A percentile compares a stretch with the other conserved stretches of the same genome.
Evolutionary conservation across 768 basidiomycete species (phyloP).

Genomic region (Paxillus involutus): DNA sequence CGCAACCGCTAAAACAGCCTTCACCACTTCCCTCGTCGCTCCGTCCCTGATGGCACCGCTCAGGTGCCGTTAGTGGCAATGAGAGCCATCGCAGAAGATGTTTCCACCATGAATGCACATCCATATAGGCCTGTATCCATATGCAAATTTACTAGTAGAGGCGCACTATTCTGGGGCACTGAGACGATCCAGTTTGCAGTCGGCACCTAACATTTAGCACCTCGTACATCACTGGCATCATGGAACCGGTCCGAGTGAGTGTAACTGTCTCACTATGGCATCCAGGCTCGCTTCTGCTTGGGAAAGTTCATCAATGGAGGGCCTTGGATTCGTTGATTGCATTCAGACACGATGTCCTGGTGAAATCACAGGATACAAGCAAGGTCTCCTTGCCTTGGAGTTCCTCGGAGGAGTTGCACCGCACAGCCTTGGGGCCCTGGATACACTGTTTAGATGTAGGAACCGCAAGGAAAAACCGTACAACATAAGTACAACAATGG

Average conservation of each 20-base stretch:
- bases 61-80: constrained; percentile 59
- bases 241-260: constrained; percentile 34
- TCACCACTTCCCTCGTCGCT: constrained; percentile 56
- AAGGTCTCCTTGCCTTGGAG: constrained; percentile 46
- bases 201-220: neutral
- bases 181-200: neutral
- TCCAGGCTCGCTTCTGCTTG: constrained; percentile 44
- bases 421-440: constrained; percentile 33
- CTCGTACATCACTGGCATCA: constrained; percentile 50
- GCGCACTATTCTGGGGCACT: constrained; percentile 49
- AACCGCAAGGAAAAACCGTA: no score
- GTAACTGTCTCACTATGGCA: constrained; percentile 55
- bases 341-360: no score
- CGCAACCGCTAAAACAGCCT: constrained; percentile 51
- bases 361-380: constrained; percentile 32
- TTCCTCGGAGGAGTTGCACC: constrained; percentile 42
- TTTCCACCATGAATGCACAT: constrained; percentile 56
- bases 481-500: neutral
- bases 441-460: neutral
- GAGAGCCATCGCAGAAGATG: constrained; percentile 57
- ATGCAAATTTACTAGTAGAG: constrained; percentile 43
- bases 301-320: constrained; percentile 43
- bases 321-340: constrained; percentile 37
- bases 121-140: constrained; percentile 51
- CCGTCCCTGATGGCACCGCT: constrained; percentile 54